A percentile compares a stretch with the other conserved stretches of the same genome.
These are phyloP conservation scores for Nicotiana benthamiana DNA, from an alignment of 257 asterid species.

Conservation along the genomic window DNA sequence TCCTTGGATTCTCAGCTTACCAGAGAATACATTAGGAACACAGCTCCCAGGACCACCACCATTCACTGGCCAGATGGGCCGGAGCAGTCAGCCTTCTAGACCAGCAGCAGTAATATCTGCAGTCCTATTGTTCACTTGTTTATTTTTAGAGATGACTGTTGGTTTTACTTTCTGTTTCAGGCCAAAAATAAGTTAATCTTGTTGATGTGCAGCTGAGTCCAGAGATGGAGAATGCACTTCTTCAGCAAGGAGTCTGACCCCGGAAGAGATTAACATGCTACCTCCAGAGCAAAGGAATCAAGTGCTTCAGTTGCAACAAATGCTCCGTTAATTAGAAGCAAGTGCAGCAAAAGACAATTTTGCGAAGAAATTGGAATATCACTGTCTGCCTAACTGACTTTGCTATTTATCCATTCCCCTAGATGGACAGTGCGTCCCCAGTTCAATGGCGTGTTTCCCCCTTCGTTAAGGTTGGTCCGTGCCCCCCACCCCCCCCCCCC, in stretches of 20 bases:
- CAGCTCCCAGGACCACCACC: slow-evolving; percentile 55
- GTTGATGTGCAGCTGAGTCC: slow-evolving; percentile 59
- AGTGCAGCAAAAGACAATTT: background rate
- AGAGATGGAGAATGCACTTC: slow-evolving; percentile 77
- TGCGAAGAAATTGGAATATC: background rate
- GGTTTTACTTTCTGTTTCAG: slow-evolving; percentile 1
- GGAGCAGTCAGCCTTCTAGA: slow-evolving; percentile 64
- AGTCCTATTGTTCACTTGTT: background rate
- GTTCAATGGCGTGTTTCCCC: background rate
- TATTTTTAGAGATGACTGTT: background rate
- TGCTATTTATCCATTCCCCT: background rate
- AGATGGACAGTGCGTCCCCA: background rate
- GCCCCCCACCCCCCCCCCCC: background rate
- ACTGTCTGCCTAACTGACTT: background rate
- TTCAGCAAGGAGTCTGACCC: slow-evolving; percentile 93
- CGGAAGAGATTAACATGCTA: slow-evolving; percentile 78
- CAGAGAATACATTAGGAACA: slow-evolving; percentile 34
- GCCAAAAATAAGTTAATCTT: background rate
- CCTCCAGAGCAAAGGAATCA: slow-evolving; percentile 88
- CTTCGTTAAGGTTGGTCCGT: background rate
- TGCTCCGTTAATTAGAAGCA: slow-evolving; percentile 54
- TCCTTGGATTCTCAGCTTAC: slow-evolving; percentile 51
- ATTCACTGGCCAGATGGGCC: slow-evolving; percentile 53
- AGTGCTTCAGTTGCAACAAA: slow-evolving; percentile 86
- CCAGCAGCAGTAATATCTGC: slow-evolving; percentile 39